Conservation (phyloP, 2,329 filamentous ascomycete genomes). For the Fusarium falciforme region DNA sequence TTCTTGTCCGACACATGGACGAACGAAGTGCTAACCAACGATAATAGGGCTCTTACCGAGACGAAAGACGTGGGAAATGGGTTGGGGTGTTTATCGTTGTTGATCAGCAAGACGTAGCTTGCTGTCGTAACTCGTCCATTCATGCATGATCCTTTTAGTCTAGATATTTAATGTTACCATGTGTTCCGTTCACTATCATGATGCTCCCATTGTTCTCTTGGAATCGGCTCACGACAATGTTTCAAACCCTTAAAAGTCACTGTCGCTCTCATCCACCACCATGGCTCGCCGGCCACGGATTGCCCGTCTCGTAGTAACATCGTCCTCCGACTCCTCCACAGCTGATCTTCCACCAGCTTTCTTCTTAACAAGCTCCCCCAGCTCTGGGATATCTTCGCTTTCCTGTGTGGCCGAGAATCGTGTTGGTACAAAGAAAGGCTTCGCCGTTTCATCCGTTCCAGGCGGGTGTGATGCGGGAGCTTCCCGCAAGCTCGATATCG, state of each 20-base stretch:
- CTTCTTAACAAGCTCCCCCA: conserved; percentile 45
- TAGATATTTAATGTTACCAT: conserved; percentile 33
- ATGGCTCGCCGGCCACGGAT: conserved; percentile 43
- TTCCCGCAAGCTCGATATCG: conserved; percentile 51
- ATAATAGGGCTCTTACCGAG: conserved; percentile 18
- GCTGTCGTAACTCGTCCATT: conserved; percentile 21
- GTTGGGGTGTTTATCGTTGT: not conserved
- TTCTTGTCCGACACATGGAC: not conserved
- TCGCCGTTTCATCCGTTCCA: conserved; percentile 29
- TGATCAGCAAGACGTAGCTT: not conserved
- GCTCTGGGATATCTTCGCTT: conserved; percentile 53
- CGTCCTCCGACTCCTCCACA: conserved; percentile 32
- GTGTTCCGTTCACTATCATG: conserved; percentile 14
- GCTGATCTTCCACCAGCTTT: not conserved
- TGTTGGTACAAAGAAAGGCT: conserved; percentile 54
- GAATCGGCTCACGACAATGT: conserved; percentile 1
- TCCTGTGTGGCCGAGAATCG: conserved; percentile 55
- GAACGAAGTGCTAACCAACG: conserved; percentile 28
- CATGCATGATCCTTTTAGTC: conserved; percentile 28
- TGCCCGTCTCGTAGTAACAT: conserved; percentile 27
- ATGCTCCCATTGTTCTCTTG: not conserved
- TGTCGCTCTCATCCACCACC: conserved; percentile 49
- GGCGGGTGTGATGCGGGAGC: conserved; percentile 40
- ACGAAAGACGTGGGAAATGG: not conserved
- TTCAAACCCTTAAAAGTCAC: conserved; percentile 35